phyloP scores from a whole-genome alignment of 78 protist genomes.

The Tieghemostelium lacteum region DNA sequence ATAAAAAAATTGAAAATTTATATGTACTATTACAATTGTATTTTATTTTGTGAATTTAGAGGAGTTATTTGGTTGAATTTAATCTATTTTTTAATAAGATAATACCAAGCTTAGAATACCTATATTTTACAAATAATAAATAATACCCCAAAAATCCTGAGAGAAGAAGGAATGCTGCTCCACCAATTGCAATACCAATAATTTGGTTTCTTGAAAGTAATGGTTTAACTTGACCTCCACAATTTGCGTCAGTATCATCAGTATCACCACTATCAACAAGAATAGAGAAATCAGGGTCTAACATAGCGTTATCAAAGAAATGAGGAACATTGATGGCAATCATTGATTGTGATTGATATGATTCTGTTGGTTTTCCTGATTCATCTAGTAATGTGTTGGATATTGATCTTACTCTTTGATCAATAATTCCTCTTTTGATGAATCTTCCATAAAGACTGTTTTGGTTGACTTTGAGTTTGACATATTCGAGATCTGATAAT shows the following conservation, averaged over 20 bases:
- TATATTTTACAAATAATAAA: too few species aligned
- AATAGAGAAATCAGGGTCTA: constrained; percentile 30
- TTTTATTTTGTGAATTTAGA: too few species aligned
- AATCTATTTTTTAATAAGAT: too few species aligned
- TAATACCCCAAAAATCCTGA: too few species aligned
- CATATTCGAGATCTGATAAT: too few species aligned
- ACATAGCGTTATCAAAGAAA: neutral
- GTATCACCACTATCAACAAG: constrained; percentile 7
- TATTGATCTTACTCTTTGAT: neutral
- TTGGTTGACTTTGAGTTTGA: neutral
- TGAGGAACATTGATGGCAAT: constrained; percentile 5
- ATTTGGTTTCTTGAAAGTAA: neutral
- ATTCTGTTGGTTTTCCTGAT: neutral
- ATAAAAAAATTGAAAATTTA: too few species aligned
- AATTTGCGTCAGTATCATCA: neutral
- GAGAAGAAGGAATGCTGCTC: neutral
- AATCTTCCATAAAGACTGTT: neutral
- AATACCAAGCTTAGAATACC: too few species aligned
- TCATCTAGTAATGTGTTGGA: neutral
- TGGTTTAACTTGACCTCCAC: too few species aligned
- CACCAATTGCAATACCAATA: neutral
- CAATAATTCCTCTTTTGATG: neutral
- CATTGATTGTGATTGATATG: neutral
- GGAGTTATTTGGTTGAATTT: too few species aligned
- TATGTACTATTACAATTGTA: too few species aligned